phyloP scores from a whole-genome alignment of 257 asterid species.

The Craterostigma plantagineum region DNA sequence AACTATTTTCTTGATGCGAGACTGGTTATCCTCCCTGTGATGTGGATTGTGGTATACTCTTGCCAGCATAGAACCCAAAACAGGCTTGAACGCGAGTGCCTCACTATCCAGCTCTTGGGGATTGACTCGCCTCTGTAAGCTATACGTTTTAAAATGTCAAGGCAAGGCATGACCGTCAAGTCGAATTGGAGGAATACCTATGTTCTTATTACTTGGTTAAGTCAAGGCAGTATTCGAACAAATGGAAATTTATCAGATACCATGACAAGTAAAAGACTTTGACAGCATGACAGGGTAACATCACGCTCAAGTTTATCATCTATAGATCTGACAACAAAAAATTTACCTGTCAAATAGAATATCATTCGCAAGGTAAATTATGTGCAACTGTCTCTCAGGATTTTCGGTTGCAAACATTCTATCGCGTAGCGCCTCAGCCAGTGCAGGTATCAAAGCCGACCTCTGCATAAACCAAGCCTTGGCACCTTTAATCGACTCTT shows the following conservation, averaged over 20 bases:
- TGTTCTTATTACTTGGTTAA: no score
- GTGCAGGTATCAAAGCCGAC: slow-evolving; percentile 53
- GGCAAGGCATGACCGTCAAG: neutral
- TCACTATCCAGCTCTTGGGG: slow-evolving; percentile 80
- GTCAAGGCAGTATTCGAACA: no score
- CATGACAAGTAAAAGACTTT: no score
- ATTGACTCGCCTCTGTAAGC: slow-evolving; percentile 79
- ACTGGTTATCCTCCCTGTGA: slow-evolving; percentile 90
- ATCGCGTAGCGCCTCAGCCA: slow-evolving; percentile 90
- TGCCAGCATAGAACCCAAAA: slow-evolving; percentile 81
- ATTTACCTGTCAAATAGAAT: slow-evolving; percentile 78
- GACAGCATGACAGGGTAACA: no score
- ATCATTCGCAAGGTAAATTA: slow-evolving; percentile 89
- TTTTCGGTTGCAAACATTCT: slow-evolving; percentile 66
- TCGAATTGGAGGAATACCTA: neutral
- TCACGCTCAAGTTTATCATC: no score
- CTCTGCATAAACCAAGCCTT: slow-evolving; percentile 98
- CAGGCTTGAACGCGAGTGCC: slow-evolving; percentile 89
- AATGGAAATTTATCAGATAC: no score
- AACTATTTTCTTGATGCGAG: slow-evolving; percentile 72
- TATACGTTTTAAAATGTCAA: slow-evolving; percentile 16
- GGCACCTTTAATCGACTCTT: slow-evolving; percentile 94
- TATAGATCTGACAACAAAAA: no score
- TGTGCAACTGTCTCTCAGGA: slow-evolving; percentile 85
- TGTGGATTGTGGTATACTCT: slow-evolving; percentile 82